Evolutionary conservation across 805 yeast genomes (phyloP), one percentile per base, ranked within the genome.

Genomic region (Pichia membranifaciens): DNA sequence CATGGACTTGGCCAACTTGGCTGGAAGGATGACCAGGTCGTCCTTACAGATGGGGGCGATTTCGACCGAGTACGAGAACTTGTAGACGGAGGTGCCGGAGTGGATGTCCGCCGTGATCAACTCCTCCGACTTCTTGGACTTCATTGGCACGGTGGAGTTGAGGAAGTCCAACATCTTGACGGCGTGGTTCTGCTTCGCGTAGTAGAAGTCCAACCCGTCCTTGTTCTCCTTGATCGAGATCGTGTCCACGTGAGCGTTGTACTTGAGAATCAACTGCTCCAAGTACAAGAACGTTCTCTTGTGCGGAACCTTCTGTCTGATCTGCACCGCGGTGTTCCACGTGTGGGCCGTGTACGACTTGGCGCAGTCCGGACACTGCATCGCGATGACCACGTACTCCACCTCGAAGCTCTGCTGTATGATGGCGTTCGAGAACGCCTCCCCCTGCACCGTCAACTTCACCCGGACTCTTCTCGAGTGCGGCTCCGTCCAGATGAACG

Each of bases 331-430:
- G 29, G 99, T 97, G 68, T 93, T 84, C 99, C 99, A 93, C 4
- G 98, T 95, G 67, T 93, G 88, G 23, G 95, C 85, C 29, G 99
- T 93, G 61, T 84, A 93, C 1, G 96, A 85, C 67, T 88, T 90
- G 47, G 98, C 99, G 80, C 99, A 93, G 70, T 91, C 98, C 3
- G 96, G 84, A 74, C 99, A 93, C 73, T 93, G 99, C 86, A 86
- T 87, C 17, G 98, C 95, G 52, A 86, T 74, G 47, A 91, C 99
- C 16, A 87, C 80, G 63, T 84, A 93, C 61, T 91, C 98, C 13
- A 90, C 97, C 67, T 87, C 97, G 63, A 91, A 89, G 22, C 85
- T 78, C 69, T 93, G 99, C 64, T 95, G 97, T 31, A 93, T 81
- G 54, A 91, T 85, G 22, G 96, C 87, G 61, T 87, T 88, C 25